Conservation (phyloP, 2,329 filamentous ascomycete species). For the Paraconiothyrium brasiliense region DNA sequence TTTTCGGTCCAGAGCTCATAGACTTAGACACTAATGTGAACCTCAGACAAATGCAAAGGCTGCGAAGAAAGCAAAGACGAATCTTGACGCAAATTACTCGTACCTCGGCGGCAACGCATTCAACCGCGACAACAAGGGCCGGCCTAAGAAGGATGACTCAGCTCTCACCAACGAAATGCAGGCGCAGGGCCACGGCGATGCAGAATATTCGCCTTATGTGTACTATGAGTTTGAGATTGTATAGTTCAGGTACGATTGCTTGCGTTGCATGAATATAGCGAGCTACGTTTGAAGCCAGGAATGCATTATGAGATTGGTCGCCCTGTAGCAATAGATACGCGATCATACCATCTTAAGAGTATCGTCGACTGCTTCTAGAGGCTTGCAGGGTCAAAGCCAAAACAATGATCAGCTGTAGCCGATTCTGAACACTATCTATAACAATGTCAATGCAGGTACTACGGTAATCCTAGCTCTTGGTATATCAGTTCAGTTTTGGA, state of each 20-base stretch:
- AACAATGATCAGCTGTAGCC: too few species aligned
- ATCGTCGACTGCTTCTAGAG: too few species aligned
- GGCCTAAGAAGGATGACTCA: slow-evolving; percentile 88
- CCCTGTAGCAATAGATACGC: slow-evolving; percentile 6
- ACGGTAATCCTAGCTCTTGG: too few species aligned
- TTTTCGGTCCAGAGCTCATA: background rate
- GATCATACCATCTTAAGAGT: background rate
- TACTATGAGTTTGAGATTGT: slow-evolving; percentile 91
- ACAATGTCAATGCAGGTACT: too few species aligned
- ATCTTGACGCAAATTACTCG: slow-evolving; percentile 83
- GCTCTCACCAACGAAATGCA: slow-evolving; percentile 83
- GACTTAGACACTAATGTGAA: slow-evolving; percentile 14
- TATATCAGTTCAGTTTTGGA: too few species aligned
- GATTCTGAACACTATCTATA: too few species aligned
- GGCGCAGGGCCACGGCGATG: slow-evolving; percentile 74
- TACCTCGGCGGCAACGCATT: slow-evolving; percentile 96
- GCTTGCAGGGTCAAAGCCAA: too few species aligned
- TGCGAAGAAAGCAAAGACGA: slow-evolving; percentile 72
- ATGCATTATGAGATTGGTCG: background rate
- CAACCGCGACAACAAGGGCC: slow-evolving; percentile 90
- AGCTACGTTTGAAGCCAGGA: background rate
- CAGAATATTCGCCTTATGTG: slow-evolving; percentile 95
- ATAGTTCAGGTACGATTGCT: slow-evolving; percentile 4
- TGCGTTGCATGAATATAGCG: slow-evolving; percentile 1
- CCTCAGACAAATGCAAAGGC: slow-evolving; percentile 81